These are phyloP conservation scores for Cudoniella acicularis DNA, from an alignment of 495 filamentous ascomycete genomes.

Conservation along the genomic window DNA sequence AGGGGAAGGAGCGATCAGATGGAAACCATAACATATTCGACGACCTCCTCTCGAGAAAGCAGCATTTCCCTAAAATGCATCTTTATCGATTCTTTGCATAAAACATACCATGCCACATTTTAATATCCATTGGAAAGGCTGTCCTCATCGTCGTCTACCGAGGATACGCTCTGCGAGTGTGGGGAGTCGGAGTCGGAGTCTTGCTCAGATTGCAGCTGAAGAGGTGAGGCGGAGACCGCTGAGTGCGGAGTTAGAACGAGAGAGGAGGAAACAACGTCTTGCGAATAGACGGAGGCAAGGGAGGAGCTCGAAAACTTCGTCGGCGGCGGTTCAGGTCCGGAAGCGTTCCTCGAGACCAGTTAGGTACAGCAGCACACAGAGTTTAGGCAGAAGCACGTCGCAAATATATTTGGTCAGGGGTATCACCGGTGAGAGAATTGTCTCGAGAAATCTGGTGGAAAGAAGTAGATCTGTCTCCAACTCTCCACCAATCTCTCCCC, in stretches of 20 bases:
- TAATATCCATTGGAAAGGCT: neutral
- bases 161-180: neutral
- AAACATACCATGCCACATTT: neutral
- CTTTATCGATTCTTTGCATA: constrained; percentile 5
- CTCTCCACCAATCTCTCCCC: no score
- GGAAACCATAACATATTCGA: neutral
- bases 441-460: constrained; percentile 3
- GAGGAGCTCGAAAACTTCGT: constrained; percentile 11
- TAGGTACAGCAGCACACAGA: no score
- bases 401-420: neutral
- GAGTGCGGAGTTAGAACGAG: constrained; percentile 13
- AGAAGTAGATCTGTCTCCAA: no score
- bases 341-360: no score
- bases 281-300: constrained; percentile 1
- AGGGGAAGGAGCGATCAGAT: neutral
- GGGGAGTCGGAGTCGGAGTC: neutral
- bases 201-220: constrained; percentile 35
- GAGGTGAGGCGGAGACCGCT: constrained; percentile 34
- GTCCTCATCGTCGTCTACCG: neutral
- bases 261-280: constrained; percentile 11
- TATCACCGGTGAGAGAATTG: no score
- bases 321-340: no score
- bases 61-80: constrained; percentile 34
- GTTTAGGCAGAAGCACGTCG: constrained; percentile 10
- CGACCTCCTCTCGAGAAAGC: neutral